Evolutionary conservation across 305 asterid species (phyloP).

Genomic region (Fraxinus sp.): DNA sequence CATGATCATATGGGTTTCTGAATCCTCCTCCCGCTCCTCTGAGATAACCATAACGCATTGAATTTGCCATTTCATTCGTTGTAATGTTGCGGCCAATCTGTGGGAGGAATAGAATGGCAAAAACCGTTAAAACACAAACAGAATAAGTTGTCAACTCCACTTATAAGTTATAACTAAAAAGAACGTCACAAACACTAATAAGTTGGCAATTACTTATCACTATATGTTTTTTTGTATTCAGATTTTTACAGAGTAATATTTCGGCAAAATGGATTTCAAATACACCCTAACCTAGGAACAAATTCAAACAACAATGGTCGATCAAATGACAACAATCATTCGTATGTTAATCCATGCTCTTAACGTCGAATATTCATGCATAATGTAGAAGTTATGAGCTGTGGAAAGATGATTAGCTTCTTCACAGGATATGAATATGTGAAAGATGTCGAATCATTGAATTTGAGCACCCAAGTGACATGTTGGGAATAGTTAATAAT

Average conservation of each 20-base stretch:
- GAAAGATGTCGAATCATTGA: neutral
- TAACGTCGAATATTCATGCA: neutral
- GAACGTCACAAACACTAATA: neutral
- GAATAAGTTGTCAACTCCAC: neutral
- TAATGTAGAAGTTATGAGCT: neutral
- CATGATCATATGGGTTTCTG: constrained; percentile 86
- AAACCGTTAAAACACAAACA: neutral
- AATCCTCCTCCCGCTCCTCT: constrained; percentile 76
- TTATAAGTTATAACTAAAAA: neutral
- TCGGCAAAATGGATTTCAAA: neutral
- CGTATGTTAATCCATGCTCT: neutral
- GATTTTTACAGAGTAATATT: neutral
- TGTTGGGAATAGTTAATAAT: neutral
- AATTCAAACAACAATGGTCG: neutral
- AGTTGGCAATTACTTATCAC: neutral
- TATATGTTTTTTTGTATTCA: too few species aligned
- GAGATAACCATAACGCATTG: constrained; percentile 80
- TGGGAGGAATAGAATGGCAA: constrained; percentile 20
- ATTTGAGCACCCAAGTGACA: neutral
- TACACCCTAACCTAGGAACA: neutral
- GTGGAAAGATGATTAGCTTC: neutral
- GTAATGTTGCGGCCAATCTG: constrained; percentile 94
- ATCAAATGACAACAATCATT: neutral
- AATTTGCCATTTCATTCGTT: constrained; percentile 87
- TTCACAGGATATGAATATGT: neutral